A percentile compares a stretch with the other conserved stretches of the same genome.
Evolutionary conservation across 2,329 filamentous ascomycete species (phyloP).

Genomic region (Alternaria arborescens): DNA sequence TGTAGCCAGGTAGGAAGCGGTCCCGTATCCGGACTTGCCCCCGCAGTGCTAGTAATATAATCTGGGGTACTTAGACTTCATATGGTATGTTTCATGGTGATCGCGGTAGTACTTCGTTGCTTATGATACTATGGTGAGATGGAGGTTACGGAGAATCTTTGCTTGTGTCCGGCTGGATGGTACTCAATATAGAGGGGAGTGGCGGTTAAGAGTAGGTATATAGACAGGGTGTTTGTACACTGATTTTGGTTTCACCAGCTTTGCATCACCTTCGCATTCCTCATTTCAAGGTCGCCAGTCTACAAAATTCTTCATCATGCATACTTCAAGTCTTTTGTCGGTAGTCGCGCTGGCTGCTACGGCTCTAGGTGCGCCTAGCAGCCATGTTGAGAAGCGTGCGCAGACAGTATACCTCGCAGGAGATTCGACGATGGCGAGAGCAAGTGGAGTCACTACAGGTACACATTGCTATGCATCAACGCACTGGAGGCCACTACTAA

Average conservation of each 20-base stretch:
- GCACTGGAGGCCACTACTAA: background rate
- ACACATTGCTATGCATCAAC: background rate
- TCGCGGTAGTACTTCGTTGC: constrained; percentile 2
- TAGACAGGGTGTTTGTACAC: background rate
- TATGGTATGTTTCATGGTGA: constrained; percentile 6
- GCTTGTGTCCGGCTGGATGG: background rate
- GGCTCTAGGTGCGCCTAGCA: constrained; percentile 35
- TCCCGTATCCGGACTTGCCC: background rate
- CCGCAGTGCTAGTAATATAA: background rate
- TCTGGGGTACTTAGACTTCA: constrained; percentile 9
- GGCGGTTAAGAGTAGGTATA: background rate
- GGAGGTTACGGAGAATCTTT: background rate
- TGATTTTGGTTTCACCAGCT: background rate
- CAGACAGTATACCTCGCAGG: constrained; percentile 65
- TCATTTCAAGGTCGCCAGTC: background rate
- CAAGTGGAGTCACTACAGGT: constrained; percentile 57
- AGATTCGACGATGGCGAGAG: constrained; percentile 68
- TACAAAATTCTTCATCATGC: background rate
- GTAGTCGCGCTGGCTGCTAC: constrained; percentile 31
- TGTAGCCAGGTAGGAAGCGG: background rate
- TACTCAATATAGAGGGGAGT: background rate
- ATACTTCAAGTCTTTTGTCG: constrained; percentile 26
- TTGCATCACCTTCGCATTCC: background rate
- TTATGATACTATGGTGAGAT: background rate
- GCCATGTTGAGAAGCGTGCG: constrained; percentile 37